Base-by-base conservation (phyloP, 352 stramenopile species). In the Pythium sp. region DNA sequence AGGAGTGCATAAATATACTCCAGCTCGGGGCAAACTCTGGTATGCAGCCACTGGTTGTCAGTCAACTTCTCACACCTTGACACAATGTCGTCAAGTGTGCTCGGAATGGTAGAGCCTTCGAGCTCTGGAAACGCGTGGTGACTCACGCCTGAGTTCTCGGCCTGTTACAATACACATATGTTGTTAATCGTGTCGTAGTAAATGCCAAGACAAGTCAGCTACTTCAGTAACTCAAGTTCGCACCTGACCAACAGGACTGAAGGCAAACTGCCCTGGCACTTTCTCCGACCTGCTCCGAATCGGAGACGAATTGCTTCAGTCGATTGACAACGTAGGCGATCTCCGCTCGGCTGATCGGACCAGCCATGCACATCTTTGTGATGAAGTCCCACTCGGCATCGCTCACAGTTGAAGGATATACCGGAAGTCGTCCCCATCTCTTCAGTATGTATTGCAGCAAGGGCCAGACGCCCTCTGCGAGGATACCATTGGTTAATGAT, bases 311-410 rank as follows among this genome's bases (percentile, higher is more conserved):
- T 11, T 41, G 26, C 18, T 59, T 59, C n/a, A 59, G 54, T 18
- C 30, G 28, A 41, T 59, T 59, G 22, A 59, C 54, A 41, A 59
- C 26, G 20, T 41, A 43, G 22, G 18, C 54, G 54, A 59, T 59
- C 7, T 59, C 41, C 2, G 43, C 54, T 9, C 26, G 54, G 9
- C 30, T 9, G 14, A 20, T 22, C 2, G 54, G 26, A 38, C 43
- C 54, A 41, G 9, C 11, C 0, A 11, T 28, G 11, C 54, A 59
- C 54, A 59, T 59, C 30, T 59, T 41, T 22, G 26, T 14, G 30
- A 59, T 59, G 6, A 59, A 22, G 26, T 59, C 46, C 46, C 46
- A 26, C 12, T 53, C 18, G 7, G 20, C 20, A 24, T 26, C 18
- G 20, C 20, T 6, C 20, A 53, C 8, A 3, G 3, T 11, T 12